These are phyloP conservation scores for Verbena officinalis DNA, from an alignment of 257 asterid species.

Conservation along the genomic window DNA sequence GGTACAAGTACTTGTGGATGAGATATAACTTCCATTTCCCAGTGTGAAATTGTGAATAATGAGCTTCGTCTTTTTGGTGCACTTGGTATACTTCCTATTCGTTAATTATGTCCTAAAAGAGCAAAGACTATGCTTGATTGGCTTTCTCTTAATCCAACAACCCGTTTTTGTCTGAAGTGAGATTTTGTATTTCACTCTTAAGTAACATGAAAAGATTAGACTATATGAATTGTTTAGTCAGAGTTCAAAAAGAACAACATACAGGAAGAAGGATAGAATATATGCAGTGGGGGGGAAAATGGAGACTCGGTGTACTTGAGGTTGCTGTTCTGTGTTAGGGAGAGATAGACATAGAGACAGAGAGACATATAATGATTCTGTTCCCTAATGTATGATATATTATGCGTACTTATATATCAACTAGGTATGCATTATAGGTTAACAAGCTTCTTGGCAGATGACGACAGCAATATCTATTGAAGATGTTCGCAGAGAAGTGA, in stretches of 20 bases:
- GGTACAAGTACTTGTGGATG: too few species aligned
- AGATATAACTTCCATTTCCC: too few species aligned
- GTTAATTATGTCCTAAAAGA: background rate
- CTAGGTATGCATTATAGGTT: conserved; percentile 24
- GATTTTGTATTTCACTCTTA: background rate
- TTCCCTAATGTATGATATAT: background rate
- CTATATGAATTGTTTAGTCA: background rate
- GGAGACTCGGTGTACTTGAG: conserved; percentile 5
- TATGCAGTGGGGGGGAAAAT: background rate
- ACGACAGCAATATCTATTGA: conserved; percentile 91
- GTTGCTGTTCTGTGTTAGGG: background rate
- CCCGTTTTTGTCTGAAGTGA: background rate
- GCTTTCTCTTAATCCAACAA: background rate
- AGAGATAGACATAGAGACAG: conserved; percentile 3
- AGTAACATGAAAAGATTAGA: background rate
- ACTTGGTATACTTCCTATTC: background rate
- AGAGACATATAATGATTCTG: too few species aligned
- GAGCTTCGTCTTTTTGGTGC: too few species aligned
- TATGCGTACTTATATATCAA: background rate
- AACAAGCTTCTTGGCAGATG: conserved; percentile 66
- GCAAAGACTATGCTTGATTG: conserved; percentile 4
- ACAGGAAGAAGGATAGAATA: background rate
- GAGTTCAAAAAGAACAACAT: background rate
- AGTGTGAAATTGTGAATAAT: too few species aligned
- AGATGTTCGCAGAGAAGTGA: conserved; percentile 97